phyloP scores from a whole-genome alignment of 148 eudicot genomes.

The Rhododendron simsii region DNA sequence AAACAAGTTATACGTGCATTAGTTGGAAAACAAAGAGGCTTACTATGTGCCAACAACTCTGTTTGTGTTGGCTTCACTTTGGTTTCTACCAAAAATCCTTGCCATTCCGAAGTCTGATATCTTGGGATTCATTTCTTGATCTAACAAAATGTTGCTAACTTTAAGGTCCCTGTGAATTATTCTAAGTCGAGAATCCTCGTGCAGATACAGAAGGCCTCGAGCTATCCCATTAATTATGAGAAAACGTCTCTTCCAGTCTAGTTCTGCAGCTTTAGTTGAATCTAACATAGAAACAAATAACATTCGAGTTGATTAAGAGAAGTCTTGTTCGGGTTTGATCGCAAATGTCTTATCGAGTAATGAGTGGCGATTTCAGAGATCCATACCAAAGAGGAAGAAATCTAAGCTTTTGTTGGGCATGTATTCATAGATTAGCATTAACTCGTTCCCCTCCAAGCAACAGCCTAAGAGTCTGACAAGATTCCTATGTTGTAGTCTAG shows the following conservation, averaged over 20 bases:
- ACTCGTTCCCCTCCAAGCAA: conserved; percentile 22
- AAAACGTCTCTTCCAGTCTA: conserved; percentile 12
- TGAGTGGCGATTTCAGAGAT: neutral
- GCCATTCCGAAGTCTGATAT: no score
- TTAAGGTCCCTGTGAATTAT: neutral
- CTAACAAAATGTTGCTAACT: no score
- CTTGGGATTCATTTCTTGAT: no score
- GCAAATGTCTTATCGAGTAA: neutral
- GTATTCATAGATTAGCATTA: conserved; percentile 34
- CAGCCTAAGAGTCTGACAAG: conserved; percentile 35
- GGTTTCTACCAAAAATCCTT: no score
- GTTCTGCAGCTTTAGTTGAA: conserved; percentile 4
- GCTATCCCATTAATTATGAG: conserved; percentile 6
- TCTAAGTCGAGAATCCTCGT: conserved; percentile 19
- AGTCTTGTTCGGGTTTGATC: no score
- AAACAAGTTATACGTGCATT: no score
- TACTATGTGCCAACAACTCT: no score
- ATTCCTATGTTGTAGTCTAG: conserved; percentile 36
- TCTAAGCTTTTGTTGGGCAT: conserved; percentile 43
- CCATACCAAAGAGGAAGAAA: neutral
- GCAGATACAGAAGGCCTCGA: conserved; percentile 1
- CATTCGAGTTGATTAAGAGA: neutral
- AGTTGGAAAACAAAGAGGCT: no score
- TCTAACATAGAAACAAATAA: conserved; percentile 5
- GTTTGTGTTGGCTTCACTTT: no score